Base-by-base conservation (phyloP, 2,329 filamentous ascomycete species). In the Microsporum canis region DNA sequence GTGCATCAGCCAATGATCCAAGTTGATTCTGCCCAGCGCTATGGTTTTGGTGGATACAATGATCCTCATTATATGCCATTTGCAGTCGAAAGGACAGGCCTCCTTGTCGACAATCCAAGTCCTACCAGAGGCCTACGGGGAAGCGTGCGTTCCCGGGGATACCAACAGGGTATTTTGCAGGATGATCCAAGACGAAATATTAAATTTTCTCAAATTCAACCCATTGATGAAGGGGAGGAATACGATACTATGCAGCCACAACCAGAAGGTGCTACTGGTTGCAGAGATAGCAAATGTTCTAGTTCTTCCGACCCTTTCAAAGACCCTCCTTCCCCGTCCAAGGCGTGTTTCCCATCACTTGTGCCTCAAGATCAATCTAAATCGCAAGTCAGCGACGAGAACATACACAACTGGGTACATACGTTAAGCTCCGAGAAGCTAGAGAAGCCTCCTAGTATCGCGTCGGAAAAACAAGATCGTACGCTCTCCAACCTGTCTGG, bases 141-240 rank as follows among this genome's bases (percentile, higher is more conserved):
- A 60, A 72, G 68, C 58, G 60, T 78, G 51, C 73, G 73, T 58
- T 69, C 72, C 14, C 68, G 73, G 61, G 65, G 68, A 4, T 76
- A 75, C 55, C 75, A 76, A 61, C 69, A 71, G n/a, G 67, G 74
- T 3, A 72, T 75, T 23, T 70, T 73, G 51, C 80, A 79, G 65
- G 78, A 81, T 36, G 79, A 81, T 58, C 33, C 72, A 49, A 75
- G 80, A 58, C 71, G 77, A 36, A 78, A 74, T 61, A 76, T 79
- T 17, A 77, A 77, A 5, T 78, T 80, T 36, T 79, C 79, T 2
- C 74, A 77, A 29, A 86, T 86, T 31, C 83, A 85, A 67, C 82
- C 83, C 0, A 87, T 87, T 53, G 83, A 84, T 41, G 82, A 84
- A 68, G 73, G 79, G 10, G 84, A 86, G 62, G 84, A 85, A 64